A percentile compares a stretch with the other conserved stretches of the same genome.
These are phyloP conservation scores for Entrophospora sp. DNA, from an alignment of 192 early-diverging fungal species.

Conservation along the genomic window DNA sequence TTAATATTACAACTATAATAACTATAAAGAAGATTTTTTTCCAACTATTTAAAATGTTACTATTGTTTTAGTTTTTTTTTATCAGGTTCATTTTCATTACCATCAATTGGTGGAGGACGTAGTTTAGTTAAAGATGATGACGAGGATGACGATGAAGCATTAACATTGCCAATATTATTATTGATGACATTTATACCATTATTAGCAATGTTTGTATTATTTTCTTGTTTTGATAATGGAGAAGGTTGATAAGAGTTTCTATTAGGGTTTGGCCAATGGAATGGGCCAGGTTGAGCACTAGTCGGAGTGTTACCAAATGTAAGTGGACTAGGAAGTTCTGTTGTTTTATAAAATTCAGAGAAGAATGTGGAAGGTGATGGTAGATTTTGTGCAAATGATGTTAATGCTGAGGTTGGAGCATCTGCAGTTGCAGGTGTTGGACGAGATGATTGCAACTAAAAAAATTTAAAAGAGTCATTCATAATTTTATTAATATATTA, in stretches of 20 bases:
- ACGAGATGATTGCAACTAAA: conserved; percentile 1
- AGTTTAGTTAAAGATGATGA: no score
- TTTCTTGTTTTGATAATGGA: conserved; percentile 36
- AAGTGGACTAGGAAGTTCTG: conserved; percentile 66
- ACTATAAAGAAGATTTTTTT: no score
- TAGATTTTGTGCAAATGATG: conserved; percentile 58
- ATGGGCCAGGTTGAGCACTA: conserved; percentile 49
- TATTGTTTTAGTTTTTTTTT: no score
- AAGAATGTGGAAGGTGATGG: conserved; percentile 72
- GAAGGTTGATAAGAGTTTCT: conserved; percentile 37
- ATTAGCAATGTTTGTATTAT: neutral
- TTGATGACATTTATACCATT: neutral
- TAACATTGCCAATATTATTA: conserved; percentile 27
- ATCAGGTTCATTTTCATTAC: no score
- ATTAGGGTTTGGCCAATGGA: conserved; percentile 57
- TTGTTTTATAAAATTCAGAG: conserved; percentile 63
- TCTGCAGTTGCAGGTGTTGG: conserved; percentile 29
- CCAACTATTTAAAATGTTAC: no score
- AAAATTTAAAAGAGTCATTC: neutral
- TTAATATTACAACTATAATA: no score
- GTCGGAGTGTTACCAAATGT: conserved; percentile 68
- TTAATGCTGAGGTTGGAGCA: conserved; percentile 59
- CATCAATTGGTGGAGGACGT: no score
- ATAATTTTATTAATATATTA: neutral
- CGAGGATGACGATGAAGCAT: no score